A percentile compares a stretch with the other conserved stretches of the same genome.
Conservation (phyloP, 495 filamentous ascomycete species). For the Xeromyces bisporus region DNA sequence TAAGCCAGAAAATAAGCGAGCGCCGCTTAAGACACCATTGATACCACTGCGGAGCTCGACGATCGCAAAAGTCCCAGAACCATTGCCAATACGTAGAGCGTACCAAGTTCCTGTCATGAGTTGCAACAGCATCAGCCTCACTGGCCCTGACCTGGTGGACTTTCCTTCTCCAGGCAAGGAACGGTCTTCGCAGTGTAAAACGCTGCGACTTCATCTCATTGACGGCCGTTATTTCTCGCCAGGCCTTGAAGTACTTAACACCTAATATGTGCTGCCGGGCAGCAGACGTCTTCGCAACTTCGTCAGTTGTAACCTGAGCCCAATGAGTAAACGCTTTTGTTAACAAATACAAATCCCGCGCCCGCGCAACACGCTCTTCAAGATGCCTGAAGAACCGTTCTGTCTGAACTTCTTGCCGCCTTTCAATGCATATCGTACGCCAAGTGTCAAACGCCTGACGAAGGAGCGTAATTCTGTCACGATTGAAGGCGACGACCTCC, state of each 20-base stretch:
- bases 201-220: constrained; percentile 51
- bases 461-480: constrained; percentile 36
- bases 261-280: constrained; percentile 53
- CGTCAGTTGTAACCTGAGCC: constrained; percentile 44
- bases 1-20: constrained; percentile 29
- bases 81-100: constrained; percentile 35
- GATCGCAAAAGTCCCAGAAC: constrained; percentile 38
- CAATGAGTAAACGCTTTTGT: constrained; percentile 62
- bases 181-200: constrained; percentile 40
- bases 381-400: constrained; percentile 45
- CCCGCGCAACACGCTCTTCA: constrained; percentile 41
- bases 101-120: constrained; percentile 27
- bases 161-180: constrained; percentile 37
- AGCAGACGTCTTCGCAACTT: constrained; percentile 37
- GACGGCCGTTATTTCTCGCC: constrained; percentile 55
- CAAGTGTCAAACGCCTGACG: constrained; percentile 41
- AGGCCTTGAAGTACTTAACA: constrained; percentile 59
- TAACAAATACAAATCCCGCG: constrained; percentile 48
- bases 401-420: constrained; percentile 31
- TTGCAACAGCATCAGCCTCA: constrained; percentile 22
- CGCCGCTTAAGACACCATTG: constrained; percentile 30
- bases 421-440: constrained; percentile 32
- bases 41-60: constrained; percentile 36
- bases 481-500: constrained; percentile 29
- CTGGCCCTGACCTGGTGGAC: constrained; percentile 15